phyloP scores from a whole-genome alignment of 164 flowering plant genomes.

The Annona squamosa region DNA sequence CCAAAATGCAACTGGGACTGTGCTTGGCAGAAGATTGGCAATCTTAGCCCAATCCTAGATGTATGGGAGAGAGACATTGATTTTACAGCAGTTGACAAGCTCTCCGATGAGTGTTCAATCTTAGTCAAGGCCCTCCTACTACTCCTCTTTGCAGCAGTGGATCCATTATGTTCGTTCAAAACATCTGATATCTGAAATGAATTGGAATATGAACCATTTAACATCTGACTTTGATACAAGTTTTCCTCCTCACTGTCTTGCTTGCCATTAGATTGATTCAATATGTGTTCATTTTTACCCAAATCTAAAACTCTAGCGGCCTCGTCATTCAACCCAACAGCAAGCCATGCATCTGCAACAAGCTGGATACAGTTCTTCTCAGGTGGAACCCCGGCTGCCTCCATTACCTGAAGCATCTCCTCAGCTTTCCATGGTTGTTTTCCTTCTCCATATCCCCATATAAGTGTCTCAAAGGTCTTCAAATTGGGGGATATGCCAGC shows the following conservation, averaged over 20 bases:
- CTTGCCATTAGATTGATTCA: slow-evolving; percentile 1
- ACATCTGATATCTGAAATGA: slow-evolving; percentile 19
- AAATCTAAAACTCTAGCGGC: slow-evolving; percentile 39
- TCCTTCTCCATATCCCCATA: slow-evolving; percentile 92
- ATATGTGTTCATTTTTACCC: slow-evolving; percentile 10
- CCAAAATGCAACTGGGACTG: slow-evolving; percentile 27
- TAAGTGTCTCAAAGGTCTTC: slow-evolving; percentile 81
- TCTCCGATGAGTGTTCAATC: slow-evolving; percentile 20
- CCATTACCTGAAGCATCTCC: slow-evolving; percentile 61
- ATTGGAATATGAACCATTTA: slow-evolving; percentile 17
- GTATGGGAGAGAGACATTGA: slow-evolving; percentile 19
- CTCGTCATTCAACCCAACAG: slow-evolving; percentile 47
- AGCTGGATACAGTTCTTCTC: slow-evolving; percentile 46
- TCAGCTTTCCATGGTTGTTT: slow-evolving; percentile 90
- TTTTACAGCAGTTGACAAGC: slow-evolving; percentile 24
- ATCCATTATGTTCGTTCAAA: slow-evolving; percentile 17
- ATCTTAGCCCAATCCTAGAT: slow-evolving; percentile 24
- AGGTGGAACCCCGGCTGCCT: slow-evolving; percentile 42
- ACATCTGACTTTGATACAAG: slow-evolving; percentile 22
- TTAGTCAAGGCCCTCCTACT: slow-evolving; percentile 26
- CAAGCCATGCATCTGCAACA: slow-evolving; percentile 66
- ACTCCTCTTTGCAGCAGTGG: slow-evolving; percentile 18
- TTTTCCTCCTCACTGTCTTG: slow-evolving; percentile 17
- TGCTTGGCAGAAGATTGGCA: slow-evolving; percentile 24
- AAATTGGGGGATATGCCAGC: slow-evolving; percentile 60